Conservation (phyloP, 371 early-diverging fungal genomes). For the Mucor piriformis region DNA sequence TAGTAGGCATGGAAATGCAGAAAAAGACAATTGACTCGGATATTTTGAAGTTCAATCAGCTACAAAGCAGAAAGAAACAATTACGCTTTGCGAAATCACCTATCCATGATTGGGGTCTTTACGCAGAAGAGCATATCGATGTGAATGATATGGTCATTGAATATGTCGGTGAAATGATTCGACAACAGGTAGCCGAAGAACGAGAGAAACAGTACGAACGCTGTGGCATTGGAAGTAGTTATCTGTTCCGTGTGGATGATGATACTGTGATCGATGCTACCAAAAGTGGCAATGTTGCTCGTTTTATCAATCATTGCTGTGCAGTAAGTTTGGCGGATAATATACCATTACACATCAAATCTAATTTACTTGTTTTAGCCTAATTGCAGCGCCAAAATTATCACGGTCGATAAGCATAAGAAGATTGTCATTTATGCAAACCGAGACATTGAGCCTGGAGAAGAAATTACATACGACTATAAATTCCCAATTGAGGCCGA, state of each 20-base stretch:
- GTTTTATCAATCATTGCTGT: constrained; percentile 98
- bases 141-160: constrained; percentile 96
- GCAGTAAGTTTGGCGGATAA: constrained; percentile 57
- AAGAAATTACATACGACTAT: constrained; percentile 99
- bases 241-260: constrained; percentile 96
- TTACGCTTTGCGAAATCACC: constrained; percentile 86
- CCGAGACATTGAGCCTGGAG: constrained; percentile 86
- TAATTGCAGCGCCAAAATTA: constrained; percentile 95
- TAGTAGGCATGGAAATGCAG: constrained; percentile 47
- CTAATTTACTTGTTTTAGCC: constrained; percentile 60
- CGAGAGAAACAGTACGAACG: constrained; percentile 92
- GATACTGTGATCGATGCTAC: constrained; percentile 99
- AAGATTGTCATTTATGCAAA: constrained; percentile 94
- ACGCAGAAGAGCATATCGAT: constrained; percentile 90
- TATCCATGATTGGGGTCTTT: constrained; percentile 98
- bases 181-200: constrained; percentile 93
- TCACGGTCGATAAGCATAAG: constrained; percentile 83
- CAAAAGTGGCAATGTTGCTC: constrained; percentile 93
- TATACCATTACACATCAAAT: neutral
- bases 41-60: constrained; percentile 84
- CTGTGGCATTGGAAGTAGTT: constrained; percentile 91
- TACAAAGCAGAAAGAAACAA: constrained; percentile 87
- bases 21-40: constrained; percentile 62
- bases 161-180: constrained; percentile 98
- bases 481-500: constrained; percentile 93